These are phyloP conservation scores for Cutaneotrichosporon cyanovorans DNA, from an alignment of 1,284 basidiomycete species.

Conservation along the genomic window DNA sequence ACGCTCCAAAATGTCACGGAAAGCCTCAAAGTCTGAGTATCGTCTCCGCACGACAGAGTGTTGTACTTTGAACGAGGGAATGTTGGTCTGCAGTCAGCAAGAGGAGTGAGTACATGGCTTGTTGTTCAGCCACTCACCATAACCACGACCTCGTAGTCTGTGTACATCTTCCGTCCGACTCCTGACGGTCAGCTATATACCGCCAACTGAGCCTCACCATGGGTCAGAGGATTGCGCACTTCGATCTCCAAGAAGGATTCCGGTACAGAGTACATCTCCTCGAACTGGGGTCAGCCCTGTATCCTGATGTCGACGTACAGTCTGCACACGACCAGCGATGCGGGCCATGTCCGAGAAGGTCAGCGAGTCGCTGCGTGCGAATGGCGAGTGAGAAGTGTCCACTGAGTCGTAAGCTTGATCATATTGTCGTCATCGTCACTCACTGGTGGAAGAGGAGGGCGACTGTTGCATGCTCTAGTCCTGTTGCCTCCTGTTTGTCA, in stretches of 20 bases:
- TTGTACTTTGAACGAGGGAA: conserved; percentile 94
- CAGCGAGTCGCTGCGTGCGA: conserved; percentile 52
- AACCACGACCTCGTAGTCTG: conserved; percentile 97
- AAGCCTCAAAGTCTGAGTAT: conserved; percentile 98
- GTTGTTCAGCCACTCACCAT: conserved; percentile 55
- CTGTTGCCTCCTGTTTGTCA: not conserved
- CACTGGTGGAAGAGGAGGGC: conserved; percentile 1
- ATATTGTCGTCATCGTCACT: not conserved
- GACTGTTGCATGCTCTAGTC: conserved; percentile 6
- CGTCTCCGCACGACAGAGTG: conserved; percentile 90
- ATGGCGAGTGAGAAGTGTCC: conserved; percentile 56
- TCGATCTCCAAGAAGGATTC: conserved; percentile 99
- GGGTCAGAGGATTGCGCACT: conserved; percentile 91
- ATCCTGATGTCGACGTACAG: conserved; percentile 52
- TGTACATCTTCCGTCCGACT: conserved; percentile 96
- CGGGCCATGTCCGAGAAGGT: conserved; percentile 64
- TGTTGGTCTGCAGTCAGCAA: conserved; percentile 68
- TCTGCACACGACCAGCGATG: conserved; percentile 65
- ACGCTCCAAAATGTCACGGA: conserved; percentile 94
- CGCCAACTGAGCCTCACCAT: conserved; percentile 54
- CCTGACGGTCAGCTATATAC: conserved; percentile 50
- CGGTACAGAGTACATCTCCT: conserved; percentile 95
- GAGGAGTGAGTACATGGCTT: not conserved
- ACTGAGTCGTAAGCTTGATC: conserved; percentile 16
- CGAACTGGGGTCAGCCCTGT: conserved; percentile 55